Base-by-base conservation (phyloP, 2,329 filamentous ascomycete genomes). In the Mollisia scopiformis region DNA sequence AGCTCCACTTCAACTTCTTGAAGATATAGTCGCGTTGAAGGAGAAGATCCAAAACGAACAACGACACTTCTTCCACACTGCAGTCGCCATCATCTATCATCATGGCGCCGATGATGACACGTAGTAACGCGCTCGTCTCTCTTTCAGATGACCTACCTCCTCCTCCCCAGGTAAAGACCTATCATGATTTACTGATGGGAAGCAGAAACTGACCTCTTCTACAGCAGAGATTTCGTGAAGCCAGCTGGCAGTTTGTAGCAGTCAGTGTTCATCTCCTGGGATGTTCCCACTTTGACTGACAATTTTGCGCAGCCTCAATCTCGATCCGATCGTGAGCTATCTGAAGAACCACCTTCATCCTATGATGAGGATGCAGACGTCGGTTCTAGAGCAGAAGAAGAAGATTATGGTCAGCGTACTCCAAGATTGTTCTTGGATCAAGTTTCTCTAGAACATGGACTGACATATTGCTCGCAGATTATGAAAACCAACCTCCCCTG, bases 321-420 rank as follows among this genome's bases (percentile, higher is more conserved):
- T 37, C 65, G 63, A 57, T 70, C 69, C 3, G 70, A 73, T 51
- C 66, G 71, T 59, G 71, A 70, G 43, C 55, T 68, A 27, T 74
- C 72, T 10, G 69, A 69, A 59, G 71, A 71, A 43, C 71, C 71
- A 55, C 55, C 69, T 55, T 70, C 69, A 19, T 73, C 70, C 6
- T 72, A 68, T 49, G 68, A 69, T 53, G 70, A 65, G 76, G 64
- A 68, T 76, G 76, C 73, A 73, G 73, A 68, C 64, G 68, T 69
- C 68, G 69, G 65, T 61, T 68, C 64, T 59, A 64, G 74, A 71
- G 70, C 72, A 58, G 63, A 58, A 47, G 66, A 67, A 54, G 70
- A 70, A 49, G 63, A 70, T 46, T 63, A 59, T 60, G 57, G 61
- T 52, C 59, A 66, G 70, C n/a, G n/a, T 74, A 70, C 66, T 73